A percentile compares a stretch with the other conserved stretches of the same genome.
Evolutionary conservation across 2,329 filamentous ascomycete genomes (phyloP).

Genomic region (Elsinoe batatas): DNA sequence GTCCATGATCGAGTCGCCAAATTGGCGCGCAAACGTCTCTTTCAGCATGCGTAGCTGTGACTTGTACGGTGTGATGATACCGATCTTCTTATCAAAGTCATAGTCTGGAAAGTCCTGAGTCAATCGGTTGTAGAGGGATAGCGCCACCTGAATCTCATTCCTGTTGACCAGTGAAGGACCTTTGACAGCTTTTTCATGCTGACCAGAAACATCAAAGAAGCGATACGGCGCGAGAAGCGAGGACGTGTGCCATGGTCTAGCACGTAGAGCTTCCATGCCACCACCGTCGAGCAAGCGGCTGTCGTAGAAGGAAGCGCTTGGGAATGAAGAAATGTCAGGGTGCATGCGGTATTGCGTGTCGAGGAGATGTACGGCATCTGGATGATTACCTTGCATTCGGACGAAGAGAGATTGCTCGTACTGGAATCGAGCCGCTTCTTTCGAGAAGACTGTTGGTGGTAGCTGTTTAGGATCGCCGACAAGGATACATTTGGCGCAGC

Average conservation of each 20-base stretch:
- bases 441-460: constrained; percentile 89
- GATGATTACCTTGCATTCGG: constrained; percentile 90
- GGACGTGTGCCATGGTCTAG: constrained; percentile 76
- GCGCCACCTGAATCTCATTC: constrained; percentile 75
- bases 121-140: constrained; percentile 75
- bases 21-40: constrained; percentile 59
- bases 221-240: constrained; percentile 80
- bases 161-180: constrained; percentile 87
- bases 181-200: constrained; percentile 67
- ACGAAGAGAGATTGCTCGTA: constrained; percentile 98
- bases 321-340: constrained; percentile 86
- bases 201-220: constrained; percentile 92
- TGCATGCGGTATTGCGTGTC: constrained; percentile 99
- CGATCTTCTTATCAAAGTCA: constrained; percentile 73
- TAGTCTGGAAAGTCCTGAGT: constrained; percentile 57
- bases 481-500: constrained; percentile 90
- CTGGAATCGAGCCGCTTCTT: constrained; percentile 81
- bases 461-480: constrained; percentile 97
- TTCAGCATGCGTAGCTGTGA: constrained; percentile 78
- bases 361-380: constrained; percentile 81
- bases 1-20: constrained; percentile 64
- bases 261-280: constrained; percentile 67
- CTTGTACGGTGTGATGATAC: constrained; percentile 97
- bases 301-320: constrained; percentile 87
- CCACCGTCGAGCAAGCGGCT: constrained; percentile 73